A percentile compares a stretch with the other conserved stretches of the same genome.
phyloP scores from a whole-genome alignment of 1,284 basidiomycete genomes.

The Ceratorhiza oryzae-sativae region DNA sequence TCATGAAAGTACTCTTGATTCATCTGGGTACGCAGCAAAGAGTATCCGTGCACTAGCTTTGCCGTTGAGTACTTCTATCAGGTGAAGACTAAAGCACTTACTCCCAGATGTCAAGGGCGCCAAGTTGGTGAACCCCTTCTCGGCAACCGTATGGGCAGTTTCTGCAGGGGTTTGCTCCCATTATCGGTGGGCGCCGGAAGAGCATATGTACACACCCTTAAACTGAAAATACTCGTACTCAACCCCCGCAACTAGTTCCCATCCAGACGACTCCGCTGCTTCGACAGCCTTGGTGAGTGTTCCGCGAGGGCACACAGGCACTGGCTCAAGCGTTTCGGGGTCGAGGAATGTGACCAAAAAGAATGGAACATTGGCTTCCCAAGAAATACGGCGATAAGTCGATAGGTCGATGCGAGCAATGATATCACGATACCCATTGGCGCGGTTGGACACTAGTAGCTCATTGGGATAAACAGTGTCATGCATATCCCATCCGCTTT shows the following conservation, averaged over 20 bases:
- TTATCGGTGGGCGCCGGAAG: neutral
- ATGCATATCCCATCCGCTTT: slow-evolving; percentile 87
- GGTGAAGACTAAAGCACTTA: slow-evolving; percentile 54
- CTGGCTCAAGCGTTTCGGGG: slow-evolving; percentile 76
- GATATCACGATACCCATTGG: slow-evolving; percentile 91
- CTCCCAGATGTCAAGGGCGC: slow-evolving; percentile 89
- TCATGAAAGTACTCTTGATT: slow-evolving; percentile 92
- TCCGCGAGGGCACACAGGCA: slow-evolving; percentile 86
- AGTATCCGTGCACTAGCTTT: slow-evolving; percentile 86
- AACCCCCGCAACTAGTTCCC: slow-evolving; percentile 76
- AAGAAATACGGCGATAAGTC: slow-evolving; percentile 86
- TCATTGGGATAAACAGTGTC: slow-evolving; percentile 84
- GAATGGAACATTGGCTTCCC: slow-evolving; percentile 92
- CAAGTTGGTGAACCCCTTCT: slow-evolving; percentile 81
- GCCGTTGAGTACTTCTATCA: neutral
- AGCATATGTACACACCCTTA: slow-evolving; percentile 62
- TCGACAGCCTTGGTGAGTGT: slow-evolving; percentile 70
- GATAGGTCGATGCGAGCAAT: slow-evolving; percentile 84
- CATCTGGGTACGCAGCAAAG: slow-evolving; percentile 83
- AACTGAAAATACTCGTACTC: slow-evolving; percentile 99
- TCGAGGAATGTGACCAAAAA: slow-evolving; percentile 92
- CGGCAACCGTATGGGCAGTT: slow-evolving; percentile 73
- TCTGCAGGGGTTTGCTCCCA: slow-evolving; percentile 57
- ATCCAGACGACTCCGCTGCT: slow-evolving; percentile 59
- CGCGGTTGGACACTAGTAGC: slow-evolving; percentile 86